Base-by-base conservation (phyloP, 1,139 yeast genomes). In the Zygosaccharomyces pseudobailii region DNA sequence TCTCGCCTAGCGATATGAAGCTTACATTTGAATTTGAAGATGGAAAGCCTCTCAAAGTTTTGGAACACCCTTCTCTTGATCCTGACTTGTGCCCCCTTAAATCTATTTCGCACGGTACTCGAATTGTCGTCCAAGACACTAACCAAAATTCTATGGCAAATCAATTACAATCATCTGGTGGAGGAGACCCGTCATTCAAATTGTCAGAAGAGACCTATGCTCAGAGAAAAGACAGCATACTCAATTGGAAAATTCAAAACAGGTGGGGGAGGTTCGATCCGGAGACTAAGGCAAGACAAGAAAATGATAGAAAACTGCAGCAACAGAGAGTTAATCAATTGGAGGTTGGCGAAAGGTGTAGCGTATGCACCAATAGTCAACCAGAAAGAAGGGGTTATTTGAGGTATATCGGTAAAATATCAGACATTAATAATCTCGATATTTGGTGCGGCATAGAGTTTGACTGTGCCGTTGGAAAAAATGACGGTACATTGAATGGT, bases 381-480 rank as follows among this genome's bases (percentile, higher is more conserved):
- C 47, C 47, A 3, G 66, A 61, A 54, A 74, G 95, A 59, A 65
- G 85, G 45, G 97, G 97, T 1, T 68, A 72, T 13, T 75, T 90
- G 24, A 69, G 74, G 48, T 90, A 68, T 59, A 71, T 88, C 8
- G 97, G 97, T 0, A 69, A 68, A 43, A 80, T 90, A 3, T 71
- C 78, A 0, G 80, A 75, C 40, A 75, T 80, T 55, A 57, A 66
- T 35, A 69, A 73, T 0, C 73, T 72, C 25, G 68, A 65, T 5
- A 48, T 58, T 2, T 92, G 97, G 97, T 74, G 84, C 27, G 98
- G 97, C 1, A 76, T 92, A 3, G 87, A 84, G 56, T 76, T 90
- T 42, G 82, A 80, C 42, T 75, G 73, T 31, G 84, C 89, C 0
- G 68, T 67, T 0, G 97, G 97, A 3, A 87, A 84, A 65, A 89